Conservation (phyloP, 2,329 filamentous ascomycete species). For the Aspergillus pseudoviridinutans region DNA sequence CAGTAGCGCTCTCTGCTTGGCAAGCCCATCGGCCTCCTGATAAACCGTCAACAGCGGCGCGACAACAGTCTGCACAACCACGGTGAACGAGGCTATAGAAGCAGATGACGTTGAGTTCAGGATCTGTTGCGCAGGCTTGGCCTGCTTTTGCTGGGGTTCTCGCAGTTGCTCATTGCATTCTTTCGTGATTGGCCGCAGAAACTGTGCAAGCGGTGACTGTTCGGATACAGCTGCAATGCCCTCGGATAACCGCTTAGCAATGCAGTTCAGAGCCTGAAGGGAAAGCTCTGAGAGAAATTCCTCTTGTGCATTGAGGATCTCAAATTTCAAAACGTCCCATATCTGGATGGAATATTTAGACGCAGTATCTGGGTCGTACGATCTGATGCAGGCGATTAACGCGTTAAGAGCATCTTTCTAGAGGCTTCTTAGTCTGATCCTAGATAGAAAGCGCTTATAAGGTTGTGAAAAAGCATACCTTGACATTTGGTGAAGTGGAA, state of each 20-base stretch:
- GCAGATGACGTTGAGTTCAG: slow-evolving; percentile 54
- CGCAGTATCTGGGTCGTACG: slow-evolving; percentile 57
- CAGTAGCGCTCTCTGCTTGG: slow-evolving; percentile 59
- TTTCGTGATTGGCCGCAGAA: slow-evolving; percentile 58
- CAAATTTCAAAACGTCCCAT: slow-evolving; percentile 67
- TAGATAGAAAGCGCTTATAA: not conserved
- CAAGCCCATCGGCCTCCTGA: slow-evolving; percentile 57
- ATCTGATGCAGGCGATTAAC: slow-evolving; percentile 56
- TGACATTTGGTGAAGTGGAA: slow-evolving; percentile 64
- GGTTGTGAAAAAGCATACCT: slow-evolving; percentile 38
- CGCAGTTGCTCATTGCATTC: slow-evolving; percentile 66
- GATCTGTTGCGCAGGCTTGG: slow-evolving; percentile 60
- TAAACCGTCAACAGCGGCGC: slow-evolving; percentile 58
- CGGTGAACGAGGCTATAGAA: slow-evolving; percentile 52
- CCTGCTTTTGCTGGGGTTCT: slow-evolving; percentile 66
- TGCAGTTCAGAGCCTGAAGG: slow-evolving; percentile 51
- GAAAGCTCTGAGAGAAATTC: slow-evolving; percentile 61
- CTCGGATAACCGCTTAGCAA: slow-evolving; percentile 53
- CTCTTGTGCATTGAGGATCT: slow-evolving; percentile 64
- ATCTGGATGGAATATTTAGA: slow-evolving; percentile 61
- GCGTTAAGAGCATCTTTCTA: slow-evolving; percentile 62
- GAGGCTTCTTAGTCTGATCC: slow-evolving; percentile 14
- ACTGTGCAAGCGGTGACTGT: slow-evolving; percentile 47
- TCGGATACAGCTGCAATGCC: slow-evolving; percentile 36
- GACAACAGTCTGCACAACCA: slow-evolving; percentile 54